These are phyloP conservation scores for Colletotrichum coccodes DNA, from an alignment of 2,329 filamentous ascomycete species.

Conservation along the genomic window DNA sequence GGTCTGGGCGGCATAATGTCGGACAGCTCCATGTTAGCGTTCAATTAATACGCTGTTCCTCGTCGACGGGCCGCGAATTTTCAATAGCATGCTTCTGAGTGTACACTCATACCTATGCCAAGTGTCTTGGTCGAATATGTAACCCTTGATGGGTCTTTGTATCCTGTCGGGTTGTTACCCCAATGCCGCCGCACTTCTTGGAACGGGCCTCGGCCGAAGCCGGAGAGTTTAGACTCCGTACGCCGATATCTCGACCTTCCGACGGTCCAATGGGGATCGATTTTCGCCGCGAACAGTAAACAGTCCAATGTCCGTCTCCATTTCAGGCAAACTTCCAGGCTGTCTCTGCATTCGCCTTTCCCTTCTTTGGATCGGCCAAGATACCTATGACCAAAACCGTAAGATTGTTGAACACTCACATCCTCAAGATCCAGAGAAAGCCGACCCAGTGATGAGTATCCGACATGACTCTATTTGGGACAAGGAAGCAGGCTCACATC, in stretches of 20 bases:
- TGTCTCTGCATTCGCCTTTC: neutral
- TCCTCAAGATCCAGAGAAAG: neutral
- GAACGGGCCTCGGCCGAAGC: constrained; percentile 1
- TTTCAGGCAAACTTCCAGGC: neutral
- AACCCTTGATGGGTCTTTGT: neutral
- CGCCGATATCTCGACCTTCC: constrained; percentile 1
- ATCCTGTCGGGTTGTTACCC: neutral
- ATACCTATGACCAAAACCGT: neutral
- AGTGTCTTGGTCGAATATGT: neutral
- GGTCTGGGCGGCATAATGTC: neutral
- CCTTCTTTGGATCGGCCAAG: neutral
- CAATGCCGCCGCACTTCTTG: neutral
- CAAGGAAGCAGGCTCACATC: too few species aligned
- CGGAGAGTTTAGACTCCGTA: constrained; percentile 13
- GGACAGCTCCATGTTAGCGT: neutral
- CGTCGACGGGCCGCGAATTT: neutral
- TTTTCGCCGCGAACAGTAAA: neutral
- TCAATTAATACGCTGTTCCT: neutral
- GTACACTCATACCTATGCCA: neutral
- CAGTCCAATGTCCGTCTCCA: constrained; percentile 6
- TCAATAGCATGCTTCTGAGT: constrained; percentile 3
- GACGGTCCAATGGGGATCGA: neutral
- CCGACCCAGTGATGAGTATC: neutral
- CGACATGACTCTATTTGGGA: neutral
- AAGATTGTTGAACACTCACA: neutral